These are phyloP conservation scores for Parastagonospora nodorum DNA, from an alignment of 2,329 filamentous ascomycete species.

Conservation along the genomic window DNA sequence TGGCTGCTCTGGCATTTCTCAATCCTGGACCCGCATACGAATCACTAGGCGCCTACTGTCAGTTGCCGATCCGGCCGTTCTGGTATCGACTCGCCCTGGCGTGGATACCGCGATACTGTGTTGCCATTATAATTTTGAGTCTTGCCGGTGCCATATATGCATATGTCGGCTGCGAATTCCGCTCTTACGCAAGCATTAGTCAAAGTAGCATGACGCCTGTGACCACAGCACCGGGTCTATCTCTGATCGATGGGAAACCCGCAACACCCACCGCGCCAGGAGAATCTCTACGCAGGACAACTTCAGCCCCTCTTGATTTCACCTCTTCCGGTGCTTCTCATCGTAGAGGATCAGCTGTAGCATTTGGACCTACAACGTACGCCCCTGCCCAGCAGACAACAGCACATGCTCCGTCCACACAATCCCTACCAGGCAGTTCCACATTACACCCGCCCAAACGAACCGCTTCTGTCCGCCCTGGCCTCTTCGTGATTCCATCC, in stretches of 20 bases:
- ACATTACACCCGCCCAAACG: background rate
- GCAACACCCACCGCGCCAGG: constrained; percentile 1
- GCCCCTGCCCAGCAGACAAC: background rate
- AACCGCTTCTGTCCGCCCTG: constrained; percentile 1
- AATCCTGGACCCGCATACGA: constrained; percentile 61
- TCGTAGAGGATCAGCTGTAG: constrained; percentile 10
- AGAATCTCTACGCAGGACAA: constrained; percentile 3
- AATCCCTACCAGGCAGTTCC: constrained; percentile 11
- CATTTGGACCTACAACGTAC: constrained; percentile 1
- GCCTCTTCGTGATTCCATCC: constrained; percentile 12
- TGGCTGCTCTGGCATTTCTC: constrained; percentile 68
- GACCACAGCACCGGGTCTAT: constrained; percentile 5
- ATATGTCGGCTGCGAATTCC: constrained; percentile 60
- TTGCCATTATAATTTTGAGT: constrained; percentile 66
- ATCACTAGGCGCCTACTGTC: constrained; percentile 71
- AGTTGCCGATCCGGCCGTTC: constrained; percentile 66
- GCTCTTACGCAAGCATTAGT: constrained; percentile 34
- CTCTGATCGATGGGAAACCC: constrained; percentile 1
- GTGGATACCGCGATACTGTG: constrained; percentile 76
- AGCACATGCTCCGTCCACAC: constrained; percentile 6
- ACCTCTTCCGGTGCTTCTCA: constrained; percentile 13
- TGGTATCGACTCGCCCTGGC: constrained; percentile 72
- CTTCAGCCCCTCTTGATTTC: constrained; percentile 17
- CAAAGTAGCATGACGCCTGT: constrained; percentile 18
- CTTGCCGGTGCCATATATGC: constrained; percentile 73